Conservation (phyloP, 208 protist species). For the Phytomonas sp. region DNA sequence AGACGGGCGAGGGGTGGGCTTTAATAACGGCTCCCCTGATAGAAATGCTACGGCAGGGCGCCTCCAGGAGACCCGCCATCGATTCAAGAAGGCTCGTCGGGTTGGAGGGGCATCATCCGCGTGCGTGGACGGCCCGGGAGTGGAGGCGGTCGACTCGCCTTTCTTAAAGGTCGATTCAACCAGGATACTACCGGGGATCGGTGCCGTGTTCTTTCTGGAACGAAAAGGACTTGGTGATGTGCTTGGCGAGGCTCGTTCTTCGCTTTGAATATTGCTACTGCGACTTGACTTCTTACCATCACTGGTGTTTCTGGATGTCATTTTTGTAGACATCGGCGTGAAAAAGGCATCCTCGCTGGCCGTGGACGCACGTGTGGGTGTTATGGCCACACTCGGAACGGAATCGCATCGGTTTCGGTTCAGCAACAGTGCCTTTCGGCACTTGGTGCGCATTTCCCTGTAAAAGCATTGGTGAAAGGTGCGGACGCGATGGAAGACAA, state of each 20-base stretch:
- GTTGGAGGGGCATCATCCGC: neutral
- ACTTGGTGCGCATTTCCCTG: neutral
- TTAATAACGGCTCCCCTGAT: neutral
- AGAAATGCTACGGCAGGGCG: neutral
- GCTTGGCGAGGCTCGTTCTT: neutral
- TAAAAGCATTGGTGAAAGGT: neutral
- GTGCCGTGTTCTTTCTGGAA: neutral
- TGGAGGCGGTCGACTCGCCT: neutral
- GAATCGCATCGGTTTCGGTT: neutral
- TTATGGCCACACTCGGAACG: neutral
- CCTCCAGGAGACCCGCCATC: too few species aligned
- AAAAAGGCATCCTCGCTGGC: constrained; percentile 11
- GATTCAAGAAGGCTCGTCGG: neutral
- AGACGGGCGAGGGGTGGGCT: neutral
- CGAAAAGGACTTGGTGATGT: neutral
- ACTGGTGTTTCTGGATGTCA: neutral
- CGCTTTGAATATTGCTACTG: neutral
- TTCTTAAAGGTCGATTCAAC: neutral
- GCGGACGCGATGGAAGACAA: neutral
- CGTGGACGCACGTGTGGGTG: constrained; percentile 9
- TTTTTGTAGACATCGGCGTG: constrained; percentile 6
- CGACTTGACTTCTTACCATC: neutral
- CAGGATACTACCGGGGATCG: neutral
- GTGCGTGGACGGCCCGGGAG: too few species aligned
- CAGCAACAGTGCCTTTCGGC: neutral